phyloP scores from a whole-genome alignment of 495 filamentous ascomycete genomes.

The Xylaria sp. region DNA sequence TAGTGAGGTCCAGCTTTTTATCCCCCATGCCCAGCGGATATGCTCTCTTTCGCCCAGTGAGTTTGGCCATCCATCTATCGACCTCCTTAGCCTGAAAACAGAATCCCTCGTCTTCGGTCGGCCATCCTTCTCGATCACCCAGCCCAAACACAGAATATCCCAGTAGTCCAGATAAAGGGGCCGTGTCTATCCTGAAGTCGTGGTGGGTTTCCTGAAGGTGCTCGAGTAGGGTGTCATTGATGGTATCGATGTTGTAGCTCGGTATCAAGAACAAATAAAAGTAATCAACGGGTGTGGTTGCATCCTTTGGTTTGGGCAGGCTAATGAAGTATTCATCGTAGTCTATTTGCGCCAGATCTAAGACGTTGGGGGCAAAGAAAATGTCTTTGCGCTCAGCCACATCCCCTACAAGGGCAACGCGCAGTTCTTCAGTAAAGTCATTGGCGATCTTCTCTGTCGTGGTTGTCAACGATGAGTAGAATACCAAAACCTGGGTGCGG shows the following conservation, averaged over 20 bases:
- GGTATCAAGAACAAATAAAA: slow-evolving; percentile 87
- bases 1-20: slow-evolving; percentile 71
- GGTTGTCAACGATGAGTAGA: slow-evolving; percentile 85
- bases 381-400: slow-evolving; percentile 25
- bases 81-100: slow-evolving; percentile 88
- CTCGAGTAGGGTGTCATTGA: slow-evolving; percentile 79
- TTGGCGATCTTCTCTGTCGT: slow-evolving; percentile 75
- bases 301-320: slow-evolving; percentile 57
- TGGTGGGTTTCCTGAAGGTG: slow-evolving; percentile 91
- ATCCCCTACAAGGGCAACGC: slow-evolving; percentile 36
- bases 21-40: slow-evolving; percentile 90
- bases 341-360: slow-evolving; percentile 84
- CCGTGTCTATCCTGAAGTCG: slow-evolving; percentile 94
- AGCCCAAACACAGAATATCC: slow-evolving; percentile 95
- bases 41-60: slow-evolving; percentile 78
- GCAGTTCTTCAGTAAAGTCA: slow-evolving; percentile 61
- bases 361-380: slow-evolving; percentile 68
- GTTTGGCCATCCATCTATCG: slow-evolving; percentile 93
- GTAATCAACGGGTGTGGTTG: slow-evolving; percentile 54
- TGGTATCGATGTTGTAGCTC: slow-evolving; percentile 90
- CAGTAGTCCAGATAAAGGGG: slow-evolving; percentile 73
- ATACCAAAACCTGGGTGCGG: slow-evolving; percentile 77
- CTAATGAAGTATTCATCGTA: slow-evolving; percentile 90
- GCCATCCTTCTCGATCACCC: slow-evolving; percentile 90
- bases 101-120: slow-evolving; percentile 86